Base-by-base conservation (phyloP, 768 basidiomycete species). In the Amanita pseudoporphyria region DNA sequence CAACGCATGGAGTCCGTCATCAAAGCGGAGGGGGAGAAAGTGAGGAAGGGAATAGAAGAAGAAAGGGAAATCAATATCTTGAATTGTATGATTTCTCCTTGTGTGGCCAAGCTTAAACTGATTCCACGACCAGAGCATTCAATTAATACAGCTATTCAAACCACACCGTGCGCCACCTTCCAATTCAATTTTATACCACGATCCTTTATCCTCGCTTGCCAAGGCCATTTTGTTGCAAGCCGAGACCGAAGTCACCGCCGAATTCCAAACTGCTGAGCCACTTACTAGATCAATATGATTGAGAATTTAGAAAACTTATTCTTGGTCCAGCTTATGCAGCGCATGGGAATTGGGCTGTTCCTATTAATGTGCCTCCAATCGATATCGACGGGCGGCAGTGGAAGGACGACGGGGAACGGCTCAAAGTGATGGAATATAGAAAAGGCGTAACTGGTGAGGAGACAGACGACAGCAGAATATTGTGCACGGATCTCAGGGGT, bases 211-310 rank as follows among this genome's bases (percentile, higher is more conserved):
- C 18, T 85, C 92, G n/a, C 77, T 97, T 35, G 72, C 90, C 41
- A 97, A 98, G 61, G 71, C 81, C 14, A 82, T 98, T 52, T 74
- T 97, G 38, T 73, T 87, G 30, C 95, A 97, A 68, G 93, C 93
- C 14, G 93, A 96, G 68, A 86, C 83, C 0, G 95, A 98, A 64
- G 88, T 95, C 7, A 74, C 86, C 1, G 92, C 93, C 2, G 88
- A 94, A 65, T 82, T 86, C 58, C 80, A 81, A 26, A 85, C 86
- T 19, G 93, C 92, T 0, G 71, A 75, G 32, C 95, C 95, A 0
- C 76, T 99, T 19, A 89, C 87, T 0, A 76, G 3, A 74, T 85
- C 54, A 81, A 77, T 53, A 72, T 97, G 26, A 73, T 92, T 47
- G 74, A 81, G 45, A 58, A 57, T 12, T 61, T 76, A 0, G 65